Percentiles rank a stretch among this genome's conserved stretches.
These are phyloP conservation scores for Myxozyma sirexii DNA, from an alignment of 805 yeast species.

Conservation along the genomic window DNA sequence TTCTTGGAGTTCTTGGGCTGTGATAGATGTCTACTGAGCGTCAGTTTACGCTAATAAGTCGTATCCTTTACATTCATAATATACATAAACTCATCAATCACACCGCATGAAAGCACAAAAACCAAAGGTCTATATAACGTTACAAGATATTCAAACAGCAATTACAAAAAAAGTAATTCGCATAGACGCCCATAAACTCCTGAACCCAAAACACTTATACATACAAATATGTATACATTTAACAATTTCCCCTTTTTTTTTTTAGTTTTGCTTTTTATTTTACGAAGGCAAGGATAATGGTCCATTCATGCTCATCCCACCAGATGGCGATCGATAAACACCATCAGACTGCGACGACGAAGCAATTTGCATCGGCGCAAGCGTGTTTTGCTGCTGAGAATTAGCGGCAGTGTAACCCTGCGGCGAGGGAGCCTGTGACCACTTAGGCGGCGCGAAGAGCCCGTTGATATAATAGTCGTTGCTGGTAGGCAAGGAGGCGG, in stretches of 20 bases:
- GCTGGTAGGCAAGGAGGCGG: neutral
- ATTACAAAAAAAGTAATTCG: neutral
- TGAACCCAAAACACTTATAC: too few relatives aligned
- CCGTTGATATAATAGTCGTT: neutral
- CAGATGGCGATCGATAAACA: neutral
- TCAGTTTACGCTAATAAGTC: too few relatives aligned
- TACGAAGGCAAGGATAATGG: neutral
- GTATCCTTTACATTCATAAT: too few relatives aligned
- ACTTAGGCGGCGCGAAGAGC: neutral
- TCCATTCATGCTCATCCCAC: neutral
- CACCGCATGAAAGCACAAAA: neutral
- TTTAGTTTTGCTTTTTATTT: neutral
- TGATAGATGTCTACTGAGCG: too few relatives aligned
- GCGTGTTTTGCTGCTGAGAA: neutral
- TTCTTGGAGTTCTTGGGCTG: too few relatives aligned
- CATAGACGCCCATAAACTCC: neutral
- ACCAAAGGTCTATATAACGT: neutral
- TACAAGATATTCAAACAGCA: neutral
- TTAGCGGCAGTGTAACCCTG: neutral
- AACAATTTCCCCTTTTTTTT: too few relatives aligned
- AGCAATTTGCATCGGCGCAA: conserved; percentile 3
- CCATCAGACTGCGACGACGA: neutral
- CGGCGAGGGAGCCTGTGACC: neutral
- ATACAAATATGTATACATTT: too few relatives aligned
- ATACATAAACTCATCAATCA: too few relatives aligned